Evolutionary conservation across 208 protist genomes (phyloP), one percentile per base, ranked within the genome.

Genomic region (Leishmania mexicana): DNA sequence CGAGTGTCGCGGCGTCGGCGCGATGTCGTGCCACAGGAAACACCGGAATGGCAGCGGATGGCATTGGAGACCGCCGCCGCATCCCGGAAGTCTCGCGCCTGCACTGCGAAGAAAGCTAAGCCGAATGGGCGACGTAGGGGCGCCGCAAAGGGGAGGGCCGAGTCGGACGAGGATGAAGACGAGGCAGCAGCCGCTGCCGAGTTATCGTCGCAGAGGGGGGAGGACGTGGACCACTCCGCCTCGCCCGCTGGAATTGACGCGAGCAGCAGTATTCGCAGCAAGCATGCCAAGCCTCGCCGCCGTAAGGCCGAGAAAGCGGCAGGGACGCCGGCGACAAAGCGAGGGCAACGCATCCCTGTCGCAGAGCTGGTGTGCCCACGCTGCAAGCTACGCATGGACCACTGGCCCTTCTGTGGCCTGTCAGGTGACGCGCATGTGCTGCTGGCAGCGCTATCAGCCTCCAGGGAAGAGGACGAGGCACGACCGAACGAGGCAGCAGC

Each of bases 351-450:
- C 24, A 40, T 49, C 11, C 49, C 62, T 13, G 81, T 77, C 51
- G 73, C 75, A 19, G 64, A 80, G 3, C 80, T 84, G 42, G 28
- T 89, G 54, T 94, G 91, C 72, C 74, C 74, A 21, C 80, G 64
- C 42, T 94, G 91, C 70, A 88, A 86, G 24, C 83, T 94, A 53
- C 82, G 80, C 58, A 85, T 87, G 79, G 73, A 84, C n/a, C 84
- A 94, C 35, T 94, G 91, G 91, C 84, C 85, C 0, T 94, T 88
- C 81, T 94, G 91, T 68, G 91, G 91, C 21, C 45, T 94, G 17
- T 87, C 88, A 8, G 91, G 89, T 53, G 87, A 92, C 19, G 67
- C 80, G n/a, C 89, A 95, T 77, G 82, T 85, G 2, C 24, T 83
- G 42, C 77, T 45, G n/a, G 78, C 35, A 47, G 57, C 75, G 10